Conservation (phyloP, 768 basidiomycete genomes). For the Suillus cothurnatus region DNA sequence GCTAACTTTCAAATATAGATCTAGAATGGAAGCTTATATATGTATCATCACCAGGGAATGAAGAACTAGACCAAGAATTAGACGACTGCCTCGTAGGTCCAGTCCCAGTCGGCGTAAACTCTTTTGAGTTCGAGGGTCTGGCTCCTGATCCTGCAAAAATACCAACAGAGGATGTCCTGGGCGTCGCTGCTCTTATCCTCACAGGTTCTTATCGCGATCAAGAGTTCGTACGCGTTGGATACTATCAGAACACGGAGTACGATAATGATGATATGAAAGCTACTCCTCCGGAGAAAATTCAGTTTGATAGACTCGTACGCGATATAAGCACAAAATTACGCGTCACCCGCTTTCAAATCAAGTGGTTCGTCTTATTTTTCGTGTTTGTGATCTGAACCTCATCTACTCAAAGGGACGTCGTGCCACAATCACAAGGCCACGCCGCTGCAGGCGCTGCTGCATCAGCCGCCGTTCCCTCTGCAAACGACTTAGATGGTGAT, state of each 20-base stretch:
- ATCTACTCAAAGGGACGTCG: constrained; percentile 56
- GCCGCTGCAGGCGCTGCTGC: constrained; percentile 62
- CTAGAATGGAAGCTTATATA: constrained; percentile 98
- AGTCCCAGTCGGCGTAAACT: constrained; percentile 94
- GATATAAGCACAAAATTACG: constrained; percentile 91
- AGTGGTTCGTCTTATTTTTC: constrained; percentile 56
- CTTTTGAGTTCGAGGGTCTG: constrained; percentile 93
- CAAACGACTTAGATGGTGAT: constrained; percentile 59
- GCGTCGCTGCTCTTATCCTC: constrained; percentile 95
- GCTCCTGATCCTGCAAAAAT: constrained; percentile 85
- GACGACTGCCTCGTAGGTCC: constrained; percentile 98
- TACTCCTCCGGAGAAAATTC: constrained; percentile 63
- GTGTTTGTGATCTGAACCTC: constrained; percentile 3
- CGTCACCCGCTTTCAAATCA: constrained; percentile 91
- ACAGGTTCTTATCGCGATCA: constrained; percentile 96
- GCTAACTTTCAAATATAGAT: constrained; percentile 51
- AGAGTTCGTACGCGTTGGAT: constrained; percentile 99
- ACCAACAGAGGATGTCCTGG: constrained; percentile 87
- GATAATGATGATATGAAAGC: constrained; percentile 92
- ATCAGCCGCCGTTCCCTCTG: constrained; percentile 74
- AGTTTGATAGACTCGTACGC: constrained; percentile 79
- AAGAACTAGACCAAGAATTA: constrained; percentile 93
- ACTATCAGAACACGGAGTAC: constrained; percentile 99
- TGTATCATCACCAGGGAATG: constrained; percentile 90
- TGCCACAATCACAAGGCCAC: constrained; percentile 47